Base-by-base conservation (phyloP, 192 early-diverging fungal species). In the Helicostylum pulchrum region DNA sequence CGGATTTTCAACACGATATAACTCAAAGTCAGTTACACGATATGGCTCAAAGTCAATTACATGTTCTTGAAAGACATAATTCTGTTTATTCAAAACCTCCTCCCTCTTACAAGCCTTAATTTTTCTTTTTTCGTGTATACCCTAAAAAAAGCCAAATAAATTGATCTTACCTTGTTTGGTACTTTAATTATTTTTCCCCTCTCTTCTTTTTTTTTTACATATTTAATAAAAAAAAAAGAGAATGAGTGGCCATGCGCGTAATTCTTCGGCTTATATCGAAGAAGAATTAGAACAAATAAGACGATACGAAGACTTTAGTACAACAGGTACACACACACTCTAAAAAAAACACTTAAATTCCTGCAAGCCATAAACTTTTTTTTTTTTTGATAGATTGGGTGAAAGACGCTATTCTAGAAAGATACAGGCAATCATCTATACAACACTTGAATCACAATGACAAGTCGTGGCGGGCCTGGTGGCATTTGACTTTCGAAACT, bases 251-350 rank as follows among this genome's bases (percentile, higher is more conserved):
- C 55, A 67, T 56, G 42, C 34, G 43, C 65, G 54, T 34, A 17
- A 62, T 26, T 32, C 54, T 14, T 67, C 71, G 20, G 49, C 57
- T 12, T 56, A 50, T 66, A 19, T 71, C n/a, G 53, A 71, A 61
- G 80, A 86, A 46, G 78, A 78, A 64, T 72, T 75, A 17, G 68
- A 75, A 7, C 72, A 82, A 60, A 84, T 73, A 19, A 34, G 80
- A 63, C 74, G 78, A 45, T 87, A 87, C 63, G 83, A 87, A 65
- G 83, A 87, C 68, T 87, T 87, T 69, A 83, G 83, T n/a, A 87
- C 85, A 30, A 87, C 83, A 53, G 85, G 85, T 83, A 73, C 64
- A 34, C 5, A 26, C 21, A 59, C 5, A 26, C 21, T 53, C 19
- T 42, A 31, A 12, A 23, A 56, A 50, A 58, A 39, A 32, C 7